Percentiles rank a stretch among this genome's conserved stretches.
Evolutionary conservation across 192 early-diverging fungal species (phyloP).

Genomic region (Coemansia sp.): DNA sequence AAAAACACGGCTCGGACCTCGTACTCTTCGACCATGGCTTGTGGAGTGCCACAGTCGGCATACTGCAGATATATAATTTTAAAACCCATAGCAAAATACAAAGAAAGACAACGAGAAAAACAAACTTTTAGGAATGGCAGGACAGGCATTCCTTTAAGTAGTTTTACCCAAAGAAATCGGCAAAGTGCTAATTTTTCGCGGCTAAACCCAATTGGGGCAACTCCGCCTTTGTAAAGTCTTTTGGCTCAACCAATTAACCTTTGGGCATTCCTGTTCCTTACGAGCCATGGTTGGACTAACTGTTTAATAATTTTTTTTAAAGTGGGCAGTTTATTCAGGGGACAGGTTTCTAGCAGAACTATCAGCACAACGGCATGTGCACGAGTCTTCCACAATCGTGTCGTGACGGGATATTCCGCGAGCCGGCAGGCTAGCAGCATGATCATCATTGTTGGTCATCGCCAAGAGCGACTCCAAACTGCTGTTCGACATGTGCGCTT

Average conservation of each 20-base stretch:
- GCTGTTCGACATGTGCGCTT: not conserved
- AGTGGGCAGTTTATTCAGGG: not conserved
- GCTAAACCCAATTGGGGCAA: no score
- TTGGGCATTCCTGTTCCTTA: not conserved
- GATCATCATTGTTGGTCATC: no score
- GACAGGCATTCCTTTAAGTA: not conserved
- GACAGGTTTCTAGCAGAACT: not conserved
- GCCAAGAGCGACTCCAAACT: conserved; percentile 2
- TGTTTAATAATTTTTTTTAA: not conserved
- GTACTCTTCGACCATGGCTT: not conserved
- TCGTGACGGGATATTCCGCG: conserved; percentile 5
- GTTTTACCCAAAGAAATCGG: no score
- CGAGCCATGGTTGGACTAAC: not conserved
- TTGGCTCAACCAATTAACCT: no score
- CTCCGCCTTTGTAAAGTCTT: no score
- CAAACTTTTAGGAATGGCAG: not conserved
- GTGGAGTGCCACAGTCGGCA: not conserved
- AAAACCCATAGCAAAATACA: not conserved
- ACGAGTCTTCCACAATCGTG: conserved; percentile 1
- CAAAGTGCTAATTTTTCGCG: no score
- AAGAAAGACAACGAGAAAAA: not conserved
- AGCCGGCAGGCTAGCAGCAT: not conserved
- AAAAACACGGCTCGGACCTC: not conserved
- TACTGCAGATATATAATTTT: not conserved
- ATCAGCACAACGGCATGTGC: not conserved